Conservation (phyloP, 345 rosid species). For the Chamaenerion angustifolium region DNA sequence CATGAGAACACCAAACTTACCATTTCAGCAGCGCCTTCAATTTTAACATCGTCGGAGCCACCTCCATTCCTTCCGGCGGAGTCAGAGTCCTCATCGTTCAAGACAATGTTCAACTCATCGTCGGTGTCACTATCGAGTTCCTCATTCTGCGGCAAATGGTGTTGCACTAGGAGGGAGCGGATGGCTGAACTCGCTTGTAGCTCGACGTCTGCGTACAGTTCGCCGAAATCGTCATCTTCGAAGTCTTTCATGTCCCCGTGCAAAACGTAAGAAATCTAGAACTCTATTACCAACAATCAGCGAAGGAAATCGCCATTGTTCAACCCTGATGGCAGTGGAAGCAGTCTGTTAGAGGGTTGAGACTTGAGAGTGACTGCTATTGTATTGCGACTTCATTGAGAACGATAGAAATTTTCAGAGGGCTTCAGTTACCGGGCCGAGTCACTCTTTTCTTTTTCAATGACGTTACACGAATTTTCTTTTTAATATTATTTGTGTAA, state of each 20-base stretch:
- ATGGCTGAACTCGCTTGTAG: constrained; percentile 19
- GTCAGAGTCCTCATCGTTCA: constrained; percentile 40
- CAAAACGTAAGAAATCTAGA: background rate
- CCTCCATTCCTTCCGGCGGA: constrained; percentile 11
- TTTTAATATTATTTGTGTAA: no score
- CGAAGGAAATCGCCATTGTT: no score
- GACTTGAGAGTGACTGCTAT: no score
- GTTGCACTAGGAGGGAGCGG: constrained; percentile 5
- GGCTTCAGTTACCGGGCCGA: no score
- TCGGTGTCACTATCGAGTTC: constrained; percentile 37
- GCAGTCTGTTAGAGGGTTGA: no score
- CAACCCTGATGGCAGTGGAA: no score
- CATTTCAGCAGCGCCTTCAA: constrained; percentile 5
- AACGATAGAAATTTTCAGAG: no score
- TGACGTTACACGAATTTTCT: no score
- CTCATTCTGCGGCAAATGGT: constrained; percentile 11
- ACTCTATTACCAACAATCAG: background rate
- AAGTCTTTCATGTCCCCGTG: constrained; percentile 22
- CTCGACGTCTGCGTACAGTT: constrained; percentile 40
- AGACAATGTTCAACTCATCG: constrained; percentile 52
- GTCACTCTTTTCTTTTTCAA: no score
- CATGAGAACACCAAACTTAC: background rate
- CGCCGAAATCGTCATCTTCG: constrained; percentile 47
- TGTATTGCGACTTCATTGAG: no score
- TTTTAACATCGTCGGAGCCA: constrained; percentile 4